Evolutionary conservation across 2,329 filamentous ascomycete genomes (phyloP).

Genomic region (Shiraia bambusicola): DNA sequence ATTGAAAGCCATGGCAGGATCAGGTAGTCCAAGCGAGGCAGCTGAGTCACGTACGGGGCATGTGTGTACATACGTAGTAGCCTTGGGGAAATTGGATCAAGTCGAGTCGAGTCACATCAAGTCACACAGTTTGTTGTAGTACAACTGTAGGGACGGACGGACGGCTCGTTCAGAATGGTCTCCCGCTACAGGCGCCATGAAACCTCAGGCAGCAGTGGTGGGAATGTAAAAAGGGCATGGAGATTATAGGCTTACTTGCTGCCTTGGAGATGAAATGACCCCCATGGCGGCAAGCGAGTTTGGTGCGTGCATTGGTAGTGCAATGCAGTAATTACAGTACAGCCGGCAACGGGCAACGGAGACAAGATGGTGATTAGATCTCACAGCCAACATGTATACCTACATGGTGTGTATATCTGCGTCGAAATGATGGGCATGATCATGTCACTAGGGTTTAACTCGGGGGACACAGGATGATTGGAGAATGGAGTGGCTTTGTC

Average conservation of each 20-base stretch:
- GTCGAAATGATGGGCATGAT: slow-evolving; percentile 11
- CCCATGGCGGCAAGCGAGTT: too few species aligned
- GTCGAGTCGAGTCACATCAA: too few species aligned
- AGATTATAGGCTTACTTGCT: not conserved
- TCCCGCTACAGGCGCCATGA: not conserved
- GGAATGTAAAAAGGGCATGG: too few species aligned
- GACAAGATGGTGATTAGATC: not conserved
- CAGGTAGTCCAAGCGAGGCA: slow-evolving; percentile 18
- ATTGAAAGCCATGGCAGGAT: slow-evolving; percentile 10
- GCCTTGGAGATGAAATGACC: not conserved
- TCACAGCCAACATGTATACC: not conserved
- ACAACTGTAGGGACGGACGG: slow-evolving; percentile 2
- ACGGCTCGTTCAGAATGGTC: not conserved
- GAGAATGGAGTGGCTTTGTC: slow-evolving; percentile 22
- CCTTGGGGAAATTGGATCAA: slow-evolving; percentile 13
- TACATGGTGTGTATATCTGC: not conserved
- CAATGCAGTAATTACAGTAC: not conserved
- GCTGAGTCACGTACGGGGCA: slow-evolving; percentile 11
- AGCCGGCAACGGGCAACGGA: slow-evolving; percentile 1
- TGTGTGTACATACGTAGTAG: slow-evolving; percentile 7
- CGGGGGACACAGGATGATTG: slow-evolving; percentile 8
- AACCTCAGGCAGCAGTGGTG: not conserved
- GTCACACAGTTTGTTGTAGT: slow-evolving; percentile 10
- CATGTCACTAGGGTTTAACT: slow-evolving; percentile 14
- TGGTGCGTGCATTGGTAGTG: too few species aligned